phyloP scores from a whole-genome alignment of 2,329 filamentous ascomycete species.

The Aspergillus pseudoviridinutans region DNA sequence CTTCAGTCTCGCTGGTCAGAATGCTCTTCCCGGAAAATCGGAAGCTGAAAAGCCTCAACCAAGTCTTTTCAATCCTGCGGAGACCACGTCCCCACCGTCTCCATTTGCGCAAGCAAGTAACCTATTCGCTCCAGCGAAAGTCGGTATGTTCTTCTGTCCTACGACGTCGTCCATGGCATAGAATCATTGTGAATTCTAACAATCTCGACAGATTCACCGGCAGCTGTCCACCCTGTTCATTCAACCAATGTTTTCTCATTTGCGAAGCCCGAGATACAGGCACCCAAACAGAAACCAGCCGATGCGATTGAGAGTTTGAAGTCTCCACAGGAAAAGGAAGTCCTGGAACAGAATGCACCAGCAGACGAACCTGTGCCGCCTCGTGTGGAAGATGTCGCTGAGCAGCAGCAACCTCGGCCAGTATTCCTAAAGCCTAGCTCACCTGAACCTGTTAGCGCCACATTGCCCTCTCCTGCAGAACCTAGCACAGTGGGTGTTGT shows the following conservation, averaged over 20 bases:
- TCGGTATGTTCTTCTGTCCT: conserved; percentile 9
- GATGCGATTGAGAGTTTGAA: background rate
- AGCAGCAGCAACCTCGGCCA: background rate
- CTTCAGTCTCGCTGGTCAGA: conserved; percentile 7
- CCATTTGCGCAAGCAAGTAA: conserved; percentile 1
- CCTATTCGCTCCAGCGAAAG: conserved; percentile 4
- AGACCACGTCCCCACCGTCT: background rate
- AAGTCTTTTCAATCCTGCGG: background rate
- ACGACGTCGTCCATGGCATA: background rate
- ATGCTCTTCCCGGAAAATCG: background rate
- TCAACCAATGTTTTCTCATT: background rate
- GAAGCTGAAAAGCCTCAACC: background rate
- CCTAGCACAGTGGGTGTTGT: background rate
- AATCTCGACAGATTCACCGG: background rate
- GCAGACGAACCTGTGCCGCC: background rate
- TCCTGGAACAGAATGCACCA: background rate
- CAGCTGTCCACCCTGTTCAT: background rate
- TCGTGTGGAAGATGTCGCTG: background rate
- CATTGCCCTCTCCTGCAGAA: background rate
- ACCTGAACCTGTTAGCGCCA: background rate
- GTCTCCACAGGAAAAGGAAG: background rate
- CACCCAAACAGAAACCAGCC: background rate
- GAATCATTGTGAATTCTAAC: conserved; percentile 2
- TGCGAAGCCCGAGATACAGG: background rate
- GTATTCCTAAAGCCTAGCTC: background rate